A percentile compares a stretch with the other conserved stretches of the same genome.
Conservation (phyloP, 2,329 filamentous ascomycete species). For the Monilinia fructicola region DNA sequence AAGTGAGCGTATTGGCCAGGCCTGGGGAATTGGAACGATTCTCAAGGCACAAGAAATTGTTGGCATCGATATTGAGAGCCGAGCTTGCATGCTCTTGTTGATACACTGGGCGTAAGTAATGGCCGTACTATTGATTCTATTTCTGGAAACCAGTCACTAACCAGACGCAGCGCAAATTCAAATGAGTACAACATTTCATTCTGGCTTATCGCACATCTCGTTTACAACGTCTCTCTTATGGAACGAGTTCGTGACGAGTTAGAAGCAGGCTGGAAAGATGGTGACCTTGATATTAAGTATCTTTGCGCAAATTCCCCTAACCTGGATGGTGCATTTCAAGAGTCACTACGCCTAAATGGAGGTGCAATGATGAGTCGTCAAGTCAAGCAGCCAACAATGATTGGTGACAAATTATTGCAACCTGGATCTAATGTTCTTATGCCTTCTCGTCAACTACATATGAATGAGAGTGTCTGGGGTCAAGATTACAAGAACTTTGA, state of each 20-base stretch:
- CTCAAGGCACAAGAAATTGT: slow-evolving; percentile 12
- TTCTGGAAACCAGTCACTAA: background rate
- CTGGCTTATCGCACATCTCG: slow-evolving; percentile 22
- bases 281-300: slow-evolving; percentile 6
- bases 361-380: slow-evolving; percentile 21
- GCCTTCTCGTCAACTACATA: slow-evolving; percentile 23
- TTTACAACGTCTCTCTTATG: slow-evolving; percentile 6
- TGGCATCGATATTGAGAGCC: slow-evolving; percentile 10
- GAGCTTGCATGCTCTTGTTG: slow-evolving; percentile 15
- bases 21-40: slow-evolving; percentile 11
- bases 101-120: slow-evolving; percentile 20
- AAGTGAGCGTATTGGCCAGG: background rate
- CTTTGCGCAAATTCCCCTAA: slow-evolving; percentile 10
- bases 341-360: slow-evolving; percentile 17
- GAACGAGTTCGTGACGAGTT: slow-evolving; percentile 11
- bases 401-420: slow-evolving; percentile 15
- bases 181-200: slow-evolving; percentile 24
- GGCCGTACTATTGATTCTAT: background rate
- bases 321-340: slow-evolving; percentile 21
- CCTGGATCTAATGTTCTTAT: slow-evolving; percentile 19
- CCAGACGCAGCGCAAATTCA: slow-evolving; percentile 13
- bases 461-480: slow-evolving; percentile 21
- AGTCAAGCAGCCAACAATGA: slow-evolving; percentile 1
- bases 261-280: slow-evolving; percentile 3
- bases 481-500: slow-evolving; percentile 19